Percentiles rank a stretch among this genome's conserved stretches.
Evolutionary conservation across 495 filamentous ascomycete species (phyloP).

Genomic region (Neurospora tetrasperma): DNA sequence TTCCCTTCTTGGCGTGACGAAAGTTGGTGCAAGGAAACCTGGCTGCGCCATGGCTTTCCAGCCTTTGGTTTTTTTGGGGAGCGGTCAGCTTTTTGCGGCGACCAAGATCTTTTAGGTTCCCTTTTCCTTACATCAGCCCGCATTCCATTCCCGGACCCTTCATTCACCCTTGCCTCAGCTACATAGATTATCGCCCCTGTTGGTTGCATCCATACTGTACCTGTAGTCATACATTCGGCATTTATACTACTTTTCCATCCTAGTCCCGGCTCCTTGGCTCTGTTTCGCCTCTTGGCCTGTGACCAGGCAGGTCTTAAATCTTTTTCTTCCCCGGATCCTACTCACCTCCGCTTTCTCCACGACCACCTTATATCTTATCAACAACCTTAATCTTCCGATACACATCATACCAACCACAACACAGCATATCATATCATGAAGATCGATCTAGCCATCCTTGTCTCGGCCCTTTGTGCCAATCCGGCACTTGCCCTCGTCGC

Average conservation of each 20-base stretch:
- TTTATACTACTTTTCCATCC: background rate
- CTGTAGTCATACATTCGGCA: background rate
- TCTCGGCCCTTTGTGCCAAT: slow-evolving; percentile 2
- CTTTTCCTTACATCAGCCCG: background rate
- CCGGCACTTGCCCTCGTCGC: background rate
- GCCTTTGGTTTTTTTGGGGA: background rate
- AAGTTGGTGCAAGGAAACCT: background rate
- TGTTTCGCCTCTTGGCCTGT: background rate
- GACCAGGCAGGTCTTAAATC: background rate
- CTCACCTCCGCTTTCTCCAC: background rate
- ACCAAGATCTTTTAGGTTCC: background rate
- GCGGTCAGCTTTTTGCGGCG: background rate
- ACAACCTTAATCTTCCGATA: background rate
- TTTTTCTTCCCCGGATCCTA: background rate
- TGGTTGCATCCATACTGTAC: background rate
- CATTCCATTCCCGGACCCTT: background rate
- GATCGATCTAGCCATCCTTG: background rate
- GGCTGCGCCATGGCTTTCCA: background rate
- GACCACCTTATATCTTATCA: background rate
- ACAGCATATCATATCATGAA: background rate
- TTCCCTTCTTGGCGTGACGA: background rate
- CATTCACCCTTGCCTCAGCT: background rate
- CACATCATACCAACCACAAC: background rate
- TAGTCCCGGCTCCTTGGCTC: background rate
- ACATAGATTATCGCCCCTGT: background rate